Percentiles rank a stretch among this genome's conserved stretches.
Conservation (phyloP, 495 filamentous ascomycete species). For the Lasiosphaeria hispida region DNA sequence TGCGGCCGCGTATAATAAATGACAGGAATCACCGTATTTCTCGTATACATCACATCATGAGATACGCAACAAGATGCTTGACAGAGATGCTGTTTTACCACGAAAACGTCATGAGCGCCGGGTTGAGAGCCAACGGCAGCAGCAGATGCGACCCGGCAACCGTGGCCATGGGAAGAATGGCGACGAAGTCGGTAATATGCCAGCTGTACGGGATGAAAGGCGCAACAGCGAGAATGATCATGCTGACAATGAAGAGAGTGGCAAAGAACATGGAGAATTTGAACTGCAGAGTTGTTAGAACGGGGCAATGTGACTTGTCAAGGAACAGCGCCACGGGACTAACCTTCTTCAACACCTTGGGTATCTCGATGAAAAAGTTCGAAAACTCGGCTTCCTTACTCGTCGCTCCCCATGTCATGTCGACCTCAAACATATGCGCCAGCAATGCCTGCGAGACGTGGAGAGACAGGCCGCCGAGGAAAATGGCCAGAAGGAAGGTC, state of each 20-base stretch:
- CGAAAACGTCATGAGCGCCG: slow-evolving; percentile 77
- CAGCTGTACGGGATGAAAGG: slow-evolving; percentile 64
- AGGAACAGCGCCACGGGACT: slow-evolving; percentile 9
- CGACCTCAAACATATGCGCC: slow-evolving; percentile 69
- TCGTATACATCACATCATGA: no score
- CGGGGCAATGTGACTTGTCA: background rate
- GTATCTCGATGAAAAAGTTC: slow-evolving; percentile 79
- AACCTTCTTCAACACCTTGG: slow-evolving; percentile 65
- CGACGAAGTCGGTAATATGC: slow-evolving; percentile 75
- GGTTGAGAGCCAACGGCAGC: slow-evolving; percentile 71
- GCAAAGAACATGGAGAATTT: slow-evolving; percentile 73
- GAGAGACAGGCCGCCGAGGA: slow-evolving; percentile 67
- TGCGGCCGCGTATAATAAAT: no score
- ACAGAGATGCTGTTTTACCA: slow-evolving; percentile 47
- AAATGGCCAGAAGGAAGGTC: slow-evolving; percentile 66
- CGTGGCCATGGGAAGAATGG: slow-evolving; percentile 75
- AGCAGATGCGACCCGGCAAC: slow-evolving; percentile 66
- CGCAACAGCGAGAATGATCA: slow-evolving; percentile 64
- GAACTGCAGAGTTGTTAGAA: slow-evolving; percentile 42
- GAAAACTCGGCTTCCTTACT: slow-evolving; percentile 70
- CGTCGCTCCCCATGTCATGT: slow-evolving; percentile 71
- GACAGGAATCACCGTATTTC: no score
- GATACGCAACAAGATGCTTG: no score
- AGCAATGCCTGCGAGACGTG: slow-evolving; percentile 66
- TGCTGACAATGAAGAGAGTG: slow-evolving; percentile 57